A percentile compares a stretch with the other conserved stretches of the same genome.
Conservation (phyloP, 1,139 yeast species). For the Suhomyces yuchorum region DNA sequence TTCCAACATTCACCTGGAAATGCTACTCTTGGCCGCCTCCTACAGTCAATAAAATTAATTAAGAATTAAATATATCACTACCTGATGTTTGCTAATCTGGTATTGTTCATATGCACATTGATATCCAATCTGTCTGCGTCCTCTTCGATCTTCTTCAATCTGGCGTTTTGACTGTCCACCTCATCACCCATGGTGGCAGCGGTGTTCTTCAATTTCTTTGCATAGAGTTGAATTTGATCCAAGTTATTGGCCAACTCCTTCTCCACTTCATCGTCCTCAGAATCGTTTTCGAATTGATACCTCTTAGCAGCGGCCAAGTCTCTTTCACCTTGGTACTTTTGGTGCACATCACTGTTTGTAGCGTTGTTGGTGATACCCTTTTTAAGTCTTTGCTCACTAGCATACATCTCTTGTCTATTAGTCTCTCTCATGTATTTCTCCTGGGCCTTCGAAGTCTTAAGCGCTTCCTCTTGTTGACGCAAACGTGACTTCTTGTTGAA, state of each 20-base stretch:
- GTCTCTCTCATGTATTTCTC: conserved; percentile 55
- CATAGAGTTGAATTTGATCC: conserved; percentile 52
- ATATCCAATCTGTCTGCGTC: conserved; percentile 59
- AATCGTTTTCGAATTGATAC: conserved; percentile 55
- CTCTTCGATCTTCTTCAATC: conserved; percentile 54
- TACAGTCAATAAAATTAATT: no score
- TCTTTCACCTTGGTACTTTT: conserved; percentile 53
- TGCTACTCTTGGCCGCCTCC: no score
- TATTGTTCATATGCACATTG: conserved; percentile 52
- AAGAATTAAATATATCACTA: conserved; percentile 15
- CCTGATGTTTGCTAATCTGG: conserved; percentile 48
- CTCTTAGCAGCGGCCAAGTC: conserved; percentile 50
- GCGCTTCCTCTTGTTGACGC: conserved; percentile 71
- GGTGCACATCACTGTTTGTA: conserved; percentile 42
- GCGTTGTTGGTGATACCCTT: conserved; percentile 44
- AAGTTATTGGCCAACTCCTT: conserved; percentile 56
- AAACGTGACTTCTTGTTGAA: conserved; percentile 80
- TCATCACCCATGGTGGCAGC: conserved; percentile 53
- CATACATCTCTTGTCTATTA: conserved; percentile 47
- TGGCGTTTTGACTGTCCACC: conserved; percentile 51
- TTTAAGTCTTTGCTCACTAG: conserved; percentile 49
- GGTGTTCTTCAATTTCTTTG: conserved; percentile 44
- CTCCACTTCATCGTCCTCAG: conserved; percentile 62
- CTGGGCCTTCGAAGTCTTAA: conserved; percentile 65
- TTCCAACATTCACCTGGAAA: no score